Conservation (phyloP, 306 rosid genomes). For the Vicia sativa region DNA sequence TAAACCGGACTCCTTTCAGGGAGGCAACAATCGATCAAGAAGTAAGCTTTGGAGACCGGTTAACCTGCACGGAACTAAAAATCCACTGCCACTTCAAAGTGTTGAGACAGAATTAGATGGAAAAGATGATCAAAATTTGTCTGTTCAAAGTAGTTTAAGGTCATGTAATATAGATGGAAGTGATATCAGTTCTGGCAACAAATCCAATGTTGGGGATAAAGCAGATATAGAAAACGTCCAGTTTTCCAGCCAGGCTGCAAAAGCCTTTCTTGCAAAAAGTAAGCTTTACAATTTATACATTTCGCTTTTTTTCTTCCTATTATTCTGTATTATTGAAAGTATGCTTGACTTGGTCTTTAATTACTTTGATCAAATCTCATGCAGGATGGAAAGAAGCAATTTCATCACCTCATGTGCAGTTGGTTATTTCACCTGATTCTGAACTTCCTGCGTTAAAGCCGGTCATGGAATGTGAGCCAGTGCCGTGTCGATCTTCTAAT, state of each 20-base stretch:
- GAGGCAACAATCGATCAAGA: conserved; percentile 47
- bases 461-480: conserved; percentile 43
- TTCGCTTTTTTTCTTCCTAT: conserved; percentile 5
- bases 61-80: conserved; percentile 57
- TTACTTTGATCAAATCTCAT: conserved; percentile 31
- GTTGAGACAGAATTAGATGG: conserved; percentile 55
- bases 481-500: conserved; percentile 39
- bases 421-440: conserved; percentile 57
- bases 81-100: conserved; percentile 47
- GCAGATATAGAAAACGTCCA: conserved; percentile 40
- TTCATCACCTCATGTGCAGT: conserved; percentile 62
- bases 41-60: conserved; percentile 82
- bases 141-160: conserved; percentile 45
- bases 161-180: conserved; percentile 40
- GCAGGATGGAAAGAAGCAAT: conserved; percentile 96
- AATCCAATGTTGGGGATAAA: conserved; percentile 38
- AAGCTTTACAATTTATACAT: conserved; percentile 35
- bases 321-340: not conserved
- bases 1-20: conserved; percentile 54
- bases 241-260: conserved; percentile 58
- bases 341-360: conserved; percentile 27
- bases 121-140: conserved; percentile 42
- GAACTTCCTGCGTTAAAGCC: conserved; percentile 44
- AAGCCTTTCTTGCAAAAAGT: conserved; percentile 83
- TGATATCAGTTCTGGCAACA: conserved; percentile 35